phyloP scores from a whole-genome alignment of 1,284 basidiomycete species.

The Grifola frondosa region DNA sequence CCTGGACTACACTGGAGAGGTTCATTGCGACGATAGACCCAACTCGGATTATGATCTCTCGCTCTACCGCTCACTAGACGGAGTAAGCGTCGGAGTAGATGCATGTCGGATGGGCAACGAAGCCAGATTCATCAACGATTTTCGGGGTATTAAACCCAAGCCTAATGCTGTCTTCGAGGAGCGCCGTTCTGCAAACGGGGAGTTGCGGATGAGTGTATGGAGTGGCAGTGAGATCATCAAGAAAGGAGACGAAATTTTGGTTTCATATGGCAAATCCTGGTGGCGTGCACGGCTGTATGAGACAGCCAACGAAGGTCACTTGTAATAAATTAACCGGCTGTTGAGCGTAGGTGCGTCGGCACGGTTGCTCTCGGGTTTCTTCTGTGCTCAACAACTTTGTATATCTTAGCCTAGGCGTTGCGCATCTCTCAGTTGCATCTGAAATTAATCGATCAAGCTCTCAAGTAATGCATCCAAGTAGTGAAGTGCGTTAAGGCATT shows the following conservation, averaged over 20 bases:
- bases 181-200: constrained; percentile 53
- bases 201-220: constrained; percentile 79
- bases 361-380: too few species aligned
- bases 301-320: too few species aligned
- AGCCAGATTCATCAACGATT: constrained; percentile 87
- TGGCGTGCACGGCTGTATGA: constrained; percentile 64
- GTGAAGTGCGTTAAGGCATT: too few species aligned
- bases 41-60: constrained; percentile 86
- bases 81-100: constrained; percentile 67
- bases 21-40: constrained; percentile 74
- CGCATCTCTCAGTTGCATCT: too few species aligned
- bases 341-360: too few species aligned
- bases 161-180: constrained; percentile 80
- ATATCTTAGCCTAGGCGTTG: too few species aligned
- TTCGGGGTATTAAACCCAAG: constrained; percentile 63
- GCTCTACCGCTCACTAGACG: constrained; percentile 58
- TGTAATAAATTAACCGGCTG: too few species aligned
- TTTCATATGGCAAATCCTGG: constrained; percentile 93
- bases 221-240: constrained; percentile 57
- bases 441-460: too few species aligned
- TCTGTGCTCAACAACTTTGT: too few species aligned
- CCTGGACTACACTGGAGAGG: constrained; percentile 81
- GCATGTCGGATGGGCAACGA: constrained; percentile 80
- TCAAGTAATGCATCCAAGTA: too few species aligned
- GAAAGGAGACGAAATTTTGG: constrained; percentile 84